Evolutionary conservation across 352 stramenopile genomes (phyloP).

Genomic region (Globisporangium heterothallicum): DNA sequence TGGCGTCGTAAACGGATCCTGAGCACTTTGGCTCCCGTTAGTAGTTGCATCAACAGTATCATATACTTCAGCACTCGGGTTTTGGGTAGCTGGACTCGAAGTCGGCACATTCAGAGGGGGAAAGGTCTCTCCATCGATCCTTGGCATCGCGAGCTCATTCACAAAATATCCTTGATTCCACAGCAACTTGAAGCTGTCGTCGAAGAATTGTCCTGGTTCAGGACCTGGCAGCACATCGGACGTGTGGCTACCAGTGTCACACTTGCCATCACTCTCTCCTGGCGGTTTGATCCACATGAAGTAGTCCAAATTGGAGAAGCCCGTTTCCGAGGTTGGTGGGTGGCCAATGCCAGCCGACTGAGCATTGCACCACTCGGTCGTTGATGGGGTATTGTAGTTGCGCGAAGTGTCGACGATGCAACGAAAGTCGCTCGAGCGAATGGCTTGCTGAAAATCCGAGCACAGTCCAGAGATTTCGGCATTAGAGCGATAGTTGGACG

Average conservation of each 20-base stretch:
- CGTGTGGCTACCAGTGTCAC: constrained; percentile 26
- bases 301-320: constrained; percentile 57
- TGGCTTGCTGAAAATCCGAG: constrained; percentile 43
- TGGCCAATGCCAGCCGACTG: constrained; percentile 49
- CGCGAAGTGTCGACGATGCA: constrained; percentile 7
- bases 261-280: constrained; percentile 59
- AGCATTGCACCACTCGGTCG: constrained; percentile 66
- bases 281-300: constrained; percentile 68
- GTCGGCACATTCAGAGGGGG: background rate
- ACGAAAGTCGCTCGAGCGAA: constrained; percentile 12
- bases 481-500: constrained; percentile 69
- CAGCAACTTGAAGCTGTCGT: constrained; percentile 42
- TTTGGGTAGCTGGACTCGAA: background rate
- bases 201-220: constrained; percentile 47
- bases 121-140: constrained; percentile 22
- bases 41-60: no score
- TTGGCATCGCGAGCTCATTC: constrained; percentile 24
- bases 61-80: background rate
- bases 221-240: constrained; percentile 46
- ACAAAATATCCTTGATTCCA: constrained; percentile 76
- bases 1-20: no score
- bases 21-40: no score
- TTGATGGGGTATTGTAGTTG: constrained; percentile 31
- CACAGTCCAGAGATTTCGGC: constrained; percentile 39
- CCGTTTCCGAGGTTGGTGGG: constrained; percentile 43